A percentile compares a stretch with the other conserved stretches of the same genome.
Evolutionary conservation across 352 stramenopile species (phyloP).

Genomic region (Discostella stelligera): DNA sequence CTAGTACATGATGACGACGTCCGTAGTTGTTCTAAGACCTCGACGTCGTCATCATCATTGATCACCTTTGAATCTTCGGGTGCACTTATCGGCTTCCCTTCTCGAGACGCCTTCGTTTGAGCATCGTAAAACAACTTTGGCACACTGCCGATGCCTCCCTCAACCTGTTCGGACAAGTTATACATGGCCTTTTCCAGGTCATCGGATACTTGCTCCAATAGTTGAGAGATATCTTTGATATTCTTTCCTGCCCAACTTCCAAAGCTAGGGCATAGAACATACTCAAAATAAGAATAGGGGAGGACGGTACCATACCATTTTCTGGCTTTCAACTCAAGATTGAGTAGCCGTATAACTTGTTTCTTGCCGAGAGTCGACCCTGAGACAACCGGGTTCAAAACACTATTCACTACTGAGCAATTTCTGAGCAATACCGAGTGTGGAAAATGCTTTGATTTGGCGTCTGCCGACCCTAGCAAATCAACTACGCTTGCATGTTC

Average conservation of each 20-base stretch:
- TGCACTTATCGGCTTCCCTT: conserved; percentile 25
- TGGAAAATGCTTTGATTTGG: conserved; percentile 38
- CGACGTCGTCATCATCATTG: conserved; percentile 38
- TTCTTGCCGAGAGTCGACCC: conserved; percentile 19
- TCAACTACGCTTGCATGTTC: conserved; percentile 23
- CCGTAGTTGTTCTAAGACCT: conserved; percentile 15
- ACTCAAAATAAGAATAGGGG: conserved; percentile 46
- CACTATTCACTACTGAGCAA: conserved; percentile 15
- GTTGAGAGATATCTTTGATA: conserved; percentile 13
- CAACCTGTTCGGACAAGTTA: conserved; percentile 49
- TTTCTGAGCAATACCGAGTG: conserved; percentile 36
- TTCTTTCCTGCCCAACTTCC: conserved; percentile 26
- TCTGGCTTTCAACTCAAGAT: conserved; percentile 43
- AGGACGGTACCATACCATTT: conserved; percentile 58
- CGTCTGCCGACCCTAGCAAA: conserved; percentile 34
- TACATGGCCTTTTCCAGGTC: conserved; percentile 44
- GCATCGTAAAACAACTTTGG: conserved; percentile 49
- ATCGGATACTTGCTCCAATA: conserved; percentile 22
- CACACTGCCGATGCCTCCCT: conserved; percentile 38
- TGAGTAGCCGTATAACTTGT: conserved; percentile 36
- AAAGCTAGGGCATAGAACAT: conserved; percentile 36
- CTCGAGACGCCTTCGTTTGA: conserved; percentile 34
- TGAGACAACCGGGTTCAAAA: conserved; percentile 23
- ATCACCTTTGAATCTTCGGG: conserved; percentile 6
- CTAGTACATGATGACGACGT: not conserved